Evolutionary conservation across 495 filamentous ascomycete species (phyloP).

Genomic region (Podospora sp.): DNA sequence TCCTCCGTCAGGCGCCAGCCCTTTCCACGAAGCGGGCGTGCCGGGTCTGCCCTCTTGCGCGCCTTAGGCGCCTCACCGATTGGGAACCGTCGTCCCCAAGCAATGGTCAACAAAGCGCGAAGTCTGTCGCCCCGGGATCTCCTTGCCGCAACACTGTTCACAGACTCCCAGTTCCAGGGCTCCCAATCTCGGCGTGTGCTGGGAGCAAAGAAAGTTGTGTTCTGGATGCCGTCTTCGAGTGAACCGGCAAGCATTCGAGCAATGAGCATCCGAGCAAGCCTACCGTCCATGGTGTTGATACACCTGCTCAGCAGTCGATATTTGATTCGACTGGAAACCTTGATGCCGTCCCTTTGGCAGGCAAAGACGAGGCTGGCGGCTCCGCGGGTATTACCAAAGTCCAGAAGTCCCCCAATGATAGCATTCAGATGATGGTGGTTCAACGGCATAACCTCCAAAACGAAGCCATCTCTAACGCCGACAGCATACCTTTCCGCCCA

Average conservation of each 20-base stretch:
- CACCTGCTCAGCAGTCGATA: not conserved
- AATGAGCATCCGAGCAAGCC: not conserved
- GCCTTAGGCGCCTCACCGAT: not conserved
- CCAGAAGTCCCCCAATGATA: conserved; percentile 43
- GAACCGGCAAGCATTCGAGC: too few relatives aligned
- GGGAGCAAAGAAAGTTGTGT: too few relatives aligned
- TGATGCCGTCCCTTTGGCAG: conserved; percentile 28
- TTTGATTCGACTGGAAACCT: not conserved
- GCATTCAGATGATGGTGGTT: conserved; percentile 24
- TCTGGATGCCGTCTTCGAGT: too few relatives aligned
- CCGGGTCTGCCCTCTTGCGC: not conserved
- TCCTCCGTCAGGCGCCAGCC: not conserved
- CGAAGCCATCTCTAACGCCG: not conserved
- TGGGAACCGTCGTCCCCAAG: not conserved
- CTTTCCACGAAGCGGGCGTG: too few relatives aligned
- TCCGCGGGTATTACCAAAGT: conserved; percentile 38
- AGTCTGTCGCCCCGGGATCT: not conserved
- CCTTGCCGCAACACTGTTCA: not conserved
- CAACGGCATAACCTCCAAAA: not conserved
- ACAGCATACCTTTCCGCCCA: not conserved
- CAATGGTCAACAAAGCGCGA: not conserved
- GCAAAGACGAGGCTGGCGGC: conserved; percentile 40
- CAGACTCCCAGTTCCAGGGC: too few relatives aligned
- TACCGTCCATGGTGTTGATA: not conserved
- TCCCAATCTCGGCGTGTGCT: too few relatives aligned